Evolutionary conservation across 352 stramenopile species (phyloP).

Genomic region (Phytopythium delawarense): DNA sequence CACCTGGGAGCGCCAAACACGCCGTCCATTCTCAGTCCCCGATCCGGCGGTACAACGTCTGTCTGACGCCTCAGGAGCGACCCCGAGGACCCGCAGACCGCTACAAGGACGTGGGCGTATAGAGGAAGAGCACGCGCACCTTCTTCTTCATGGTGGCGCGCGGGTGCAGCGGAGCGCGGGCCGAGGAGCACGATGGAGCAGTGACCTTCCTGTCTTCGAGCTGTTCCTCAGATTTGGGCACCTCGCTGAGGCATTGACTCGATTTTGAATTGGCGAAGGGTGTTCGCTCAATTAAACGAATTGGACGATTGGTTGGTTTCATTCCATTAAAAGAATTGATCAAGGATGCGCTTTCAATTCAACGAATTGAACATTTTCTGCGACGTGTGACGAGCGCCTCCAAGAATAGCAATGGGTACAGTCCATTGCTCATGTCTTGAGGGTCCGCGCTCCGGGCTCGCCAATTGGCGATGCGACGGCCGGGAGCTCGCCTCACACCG

Average conservation of each 20-base stretch:
- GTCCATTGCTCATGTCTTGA: background rate
- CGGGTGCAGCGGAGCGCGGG: background rate
- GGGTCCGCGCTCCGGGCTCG: no score
- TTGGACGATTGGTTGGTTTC: background rate
- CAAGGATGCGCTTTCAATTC: no score
- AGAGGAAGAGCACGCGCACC: constrained; percentile 12
- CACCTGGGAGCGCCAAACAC: constrained; percentile 67
- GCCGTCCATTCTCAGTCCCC: background rate
- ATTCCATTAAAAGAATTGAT: background rate
- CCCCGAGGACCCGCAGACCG: background rate
- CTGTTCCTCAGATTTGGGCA: no score
- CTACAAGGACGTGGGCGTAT: background rate
- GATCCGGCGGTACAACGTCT: background rate
- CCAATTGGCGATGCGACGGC: constrained; percentile 4
- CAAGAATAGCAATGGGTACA: background rate
- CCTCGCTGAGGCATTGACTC: no score
- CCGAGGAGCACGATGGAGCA: background rate
- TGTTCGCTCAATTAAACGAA: no score
- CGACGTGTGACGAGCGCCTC: background rate
- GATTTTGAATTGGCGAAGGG: no score
- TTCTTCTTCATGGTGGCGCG: constrained; percentile 54
- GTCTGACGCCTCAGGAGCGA: background rate
- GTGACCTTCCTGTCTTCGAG: background rate
- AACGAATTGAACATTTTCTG: background rate
- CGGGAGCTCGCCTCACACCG: background rate